These are phyloP conservation scores for Vinca major DNA, from an alignment of 305 asterid genomes.

Conservation along the genomic window DNA sequence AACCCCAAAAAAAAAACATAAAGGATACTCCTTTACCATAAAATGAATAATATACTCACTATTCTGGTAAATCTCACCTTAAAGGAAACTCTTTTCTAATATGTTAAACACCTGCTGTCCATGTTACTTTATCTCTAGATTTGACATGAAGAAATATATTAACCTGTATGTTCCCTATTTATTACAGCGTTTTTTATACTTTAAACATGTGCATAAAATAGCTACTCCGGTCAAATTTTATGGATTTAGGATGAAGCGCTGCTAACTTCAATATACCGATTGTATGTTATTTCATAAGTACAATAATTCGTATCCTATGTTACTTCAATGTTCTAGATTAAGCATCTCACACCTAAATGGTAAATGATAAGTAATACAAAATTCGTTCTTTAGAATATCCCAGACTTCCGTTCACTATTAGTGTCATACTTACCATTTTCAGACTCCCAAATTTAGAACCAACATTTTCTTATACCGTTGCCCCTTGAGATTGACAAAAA, in stretches of 20 bases:
- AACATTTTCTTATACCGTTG: not conserved
- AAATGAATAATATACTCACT: not conserved
- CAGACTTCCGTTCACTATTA: not conserved
- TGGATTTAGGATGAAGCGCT: not conserved
- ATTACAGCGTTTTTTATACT: not conserved
- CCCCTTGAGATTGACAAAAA: not conserved
- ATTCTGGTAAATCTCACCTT: not conserved
- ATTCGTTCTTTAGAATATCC: too few relatives aligned
- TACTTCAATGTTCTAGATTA: not conserved
- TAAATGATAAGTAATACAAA: not conserved
- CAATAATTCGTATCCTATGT: not conserved
- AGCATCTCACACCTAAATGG: not conserved
- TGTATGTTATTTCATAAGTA: not conserved
- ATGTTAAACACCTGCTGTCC: not conserved
- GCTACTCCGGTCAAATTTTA: not conserved
- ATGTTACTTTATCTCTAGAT: not conserved
- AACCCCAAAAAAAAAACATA: not conserved
- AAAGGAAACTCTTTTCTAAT: not conserved
- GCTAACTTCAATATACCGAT: not conserved
- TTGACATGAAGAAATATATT: not conserved
- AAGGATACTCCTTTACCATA: not conserved
- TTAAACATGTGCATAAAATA: not conserved
- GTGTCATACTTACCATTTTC: not conserved
- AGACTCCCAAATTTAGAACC: not conserved
- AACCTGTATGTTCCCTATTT: too few relatives aligned